Conservation (phyloP, 768 basidiomycete species). For the Ramaria sp. region DNA sequence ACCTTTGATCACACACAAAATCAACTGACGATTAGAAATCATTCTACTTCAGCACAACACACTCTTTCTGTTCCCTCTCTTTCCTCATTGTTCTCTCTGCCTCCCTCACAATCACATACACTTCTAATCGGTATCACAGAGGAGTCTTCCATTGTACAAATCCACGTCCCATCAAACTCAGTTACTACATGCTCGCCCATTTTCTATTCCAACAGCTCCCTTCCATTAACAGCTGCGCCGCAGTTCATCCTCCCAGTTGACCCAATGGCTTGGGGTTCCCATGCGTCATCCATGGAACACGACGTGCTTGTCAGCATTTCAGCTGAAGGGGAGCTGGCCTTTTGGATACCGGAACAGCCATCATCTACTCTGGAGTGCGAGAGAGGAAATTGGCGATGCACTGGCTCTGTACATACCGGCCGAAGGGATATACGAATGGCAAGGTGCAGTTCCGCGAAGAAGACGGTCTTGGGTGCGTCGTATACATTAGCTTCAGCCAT, state of each 20-base stretch:
- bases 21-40: constrained; percentile 3
- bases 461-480: constrained; percentile 72
- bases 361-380: constrained; percentile 7
- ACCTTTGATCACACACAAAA: not conserved
- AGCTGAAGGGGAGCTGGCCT: constrained; percentile 66
- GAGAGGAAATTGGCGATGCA: constrained; percentile 43
- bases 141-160: constrained; percentile 48
- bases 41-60: not conserved
- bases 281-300: constrained; percentile 20
- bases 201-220: constrained; percentile 36
- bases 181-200: constrained; percentile 28
- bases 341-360: constrained; percentile 61
- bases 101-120: constrained; percentile 39
- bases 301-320: constrained; percentile 78
- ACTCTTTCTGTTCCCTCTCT: constrained; percentile 37
- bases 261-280: constrained; percentile 72
- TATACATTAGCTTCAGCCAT: constrained; percentile 5
- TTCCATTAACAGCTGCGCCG: constrained; percentile 41
- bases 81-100: constrained; percentile 55
- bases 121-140: constrained; percentile 57
- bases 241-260: constrained; percentile 66
- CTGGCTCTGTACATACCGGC: constrained; percentile 66
- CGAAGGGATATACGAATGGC: constrained; percentile 56
- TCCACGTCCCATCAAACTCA: constrained; percentile 28
- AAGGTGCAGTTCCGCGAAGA: constrained; percentile 83